phyloP scores from a whole-genome alignment of 768 basidiomycete genomes.

The Hypholoma fasciculare region DNA sequence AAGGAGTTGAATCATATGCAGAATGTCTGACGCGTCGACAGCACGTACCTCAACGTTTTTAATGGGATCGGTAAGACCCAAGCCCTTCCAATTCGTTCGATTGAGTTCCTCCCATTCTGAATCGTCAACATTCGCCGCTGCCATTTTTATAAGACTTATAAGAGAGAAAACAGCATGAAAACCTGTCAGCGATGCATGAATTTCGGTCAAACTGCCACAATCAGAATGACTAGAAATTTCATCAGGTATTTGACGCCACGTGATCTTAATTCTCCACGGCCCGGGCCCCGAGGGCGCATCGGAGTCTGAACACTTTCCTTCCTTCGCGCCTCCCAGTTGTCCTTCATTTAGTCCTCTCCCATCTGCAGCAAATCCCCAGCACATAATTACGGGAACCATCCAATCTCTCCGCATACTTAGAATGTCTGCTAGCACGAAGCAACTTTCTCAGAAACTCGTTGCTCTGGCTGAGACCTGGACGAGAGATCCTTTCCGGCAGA shows the following conservation, averaged over 20 bases:
- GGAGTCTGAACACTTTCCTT: not conserved
- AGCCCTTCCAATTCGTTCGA: slow-evolving; percentile 66
- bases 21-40: not conserved
- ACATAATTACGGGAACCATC: not conserved
- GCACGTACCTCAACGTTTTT: slow-evolving; percentile 85
- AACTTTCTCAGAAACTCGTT: slow-evolving; percentile 48
- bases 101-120: slow-evolving; percentile 60
- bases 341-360: not conserved
- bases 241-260: not conserved
- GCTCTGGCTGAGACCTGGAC: slow-evolving; percentile 65
- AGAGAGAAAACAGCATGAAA: not conserved
- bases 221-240: not conserved
- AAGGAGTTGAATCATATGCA: slow-evolving; percentile 4
- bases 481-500: slow-evolving; percentile 74
- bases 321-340: not conserved
- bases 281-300: not conserved
- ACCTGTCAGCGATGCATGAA: not conserved
- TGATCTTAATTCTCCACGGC: not conserved
- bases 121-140: slow-evolving; percentile 23
- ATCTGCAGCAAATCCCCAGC: not conserved
- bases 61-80: slow-evolving; percentile 85
- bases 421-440: slow-evolving; percentile 10
- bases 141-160: not conserved
- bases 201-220: not conserved
- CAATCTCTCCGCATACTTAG: not conserved